A percentile compares a stretch with the other conserved stretches of the same genome.
These are phyloP conservation scores for Xylariaceae sp. DNA, from an alignment of 2,329 filamentous ascomycete species.

Conservation along the genomic window DNA sequence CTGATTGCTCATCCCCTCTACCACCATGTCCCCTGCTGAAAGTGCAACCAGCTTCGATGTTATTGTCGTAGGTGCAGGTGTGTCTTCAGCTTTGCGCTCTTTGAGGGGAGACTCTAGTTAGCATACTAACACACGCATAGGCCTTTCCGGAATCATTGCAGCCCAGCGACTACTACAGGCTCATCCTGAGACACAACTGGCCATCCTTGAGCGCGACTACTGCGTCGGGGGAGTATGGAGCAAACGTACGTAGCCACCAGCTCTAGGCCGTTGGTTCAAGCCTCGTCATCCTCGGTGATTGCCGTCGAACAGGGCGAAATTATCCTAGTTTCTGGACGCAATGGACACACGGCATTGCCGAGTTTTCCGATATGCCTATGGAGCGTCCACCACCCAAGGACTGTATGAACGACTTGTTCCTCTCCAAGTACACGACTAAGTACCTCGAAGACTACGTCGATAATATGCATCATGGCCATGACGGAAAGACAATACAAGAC, in stretches of 20 bases:
- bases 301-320: conserved; percentile 17
- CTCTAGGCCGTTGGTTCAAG: neutral
- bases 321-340: conserved; percentile 32
- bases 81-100: conserved; percentile 6
- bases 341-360: conserved; percentile 26
- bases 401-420: conserved; percentile 23
- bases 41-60: conserved; percentile 12
- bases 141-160: conserved; percentile 18
- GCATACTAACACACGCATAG: conserved; percentile 7
- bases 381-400: conserved; percentile 22
- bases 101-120: conserved; percentile 5
- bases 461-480: conserved; percentile 18
- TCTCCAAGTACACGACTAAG: conserved; percentile 25
- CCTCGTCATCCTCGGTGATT: conserved; percentile 2
- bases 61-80: conserved; percentile 18
- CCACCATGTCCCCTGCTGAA: conserved; percentile 7
- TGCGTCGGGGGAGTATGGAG: conserved; percentile 21
- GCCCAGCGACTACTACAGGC: conserved; percentile 18
- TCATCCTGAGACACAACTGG: conserved; percentile 17
- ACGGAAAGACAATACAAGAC: conserved; percentile 19
- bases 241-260: conserved; percentile 9
- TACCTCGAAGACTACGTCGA: conserved; percentile 25
- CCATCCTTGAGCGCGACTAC: conserved; percentile 19
- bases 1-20: too few species aligned
- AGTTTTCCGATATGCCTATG: conserved; percentile 30